Base-by-base conservation (phyloP, 2,329 filamentous ascomycete species). In the Hypoxylon sp. region DNA sequence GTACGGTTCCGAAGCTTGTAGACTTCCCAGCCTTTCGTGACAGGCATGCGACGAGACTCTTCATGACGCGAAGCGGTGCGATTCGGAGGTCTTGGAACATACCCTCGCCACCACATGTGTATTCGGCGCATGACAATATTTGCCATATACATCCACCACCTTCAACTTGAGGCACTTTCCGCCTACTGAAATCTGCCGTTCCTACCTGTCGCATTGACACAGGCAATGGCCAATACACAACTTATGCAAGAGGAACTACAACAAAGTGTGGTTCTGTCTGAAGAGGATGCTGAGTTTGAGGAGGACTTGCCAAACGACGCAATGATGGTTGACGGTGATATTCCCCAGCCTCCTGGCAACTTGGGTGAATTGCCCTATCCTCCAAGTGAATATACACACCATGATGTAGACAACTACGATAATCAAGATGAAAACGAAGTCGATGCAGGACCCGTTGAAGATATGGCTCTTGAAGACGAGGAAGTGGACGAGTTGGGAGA, bases 231-330 rank as follows among this genome's bases (percentile, higher is more conserved):
- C 57, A 86, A 82, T 72, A 81, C 83, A 60, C 85, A 86, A 73
- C 80, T 83, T 53, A 87, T 86, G 79, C 83, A 88, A 75, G 86
- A 89, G 65, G 84, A 88, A 76, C 80, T 87, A 62, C 86, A 87
- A 73, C 84, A 86, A 72, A 87, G 85, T 75, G 83, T 83, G 46
- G 79, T 85, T 70, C 80, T 84, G 61, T 86, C 85, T 5, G 84
- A 86, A 63, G 83, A 83, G 25, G 79, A 81, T 49, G 78, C 76
- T 52, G 80, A 79, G 28, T 75, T 76, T 61, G 82, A 80, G 52
- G 82, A 83, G 36, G 83, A 82, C 25, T 66, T 71, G 38, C 63
- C 68, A 7, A 73, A 74, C 28, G 74, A 76, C 36, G 73, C 76
- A 25, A 72, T 78, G 56, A 73, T 74, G 46, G 72, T 75, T 65